Evolutionary conservation across 768 basidiomycete genomes (phyloP), one percentile per base, ranked within the genome.

Genomic region (Podaxis mareebaensis): DNA sequence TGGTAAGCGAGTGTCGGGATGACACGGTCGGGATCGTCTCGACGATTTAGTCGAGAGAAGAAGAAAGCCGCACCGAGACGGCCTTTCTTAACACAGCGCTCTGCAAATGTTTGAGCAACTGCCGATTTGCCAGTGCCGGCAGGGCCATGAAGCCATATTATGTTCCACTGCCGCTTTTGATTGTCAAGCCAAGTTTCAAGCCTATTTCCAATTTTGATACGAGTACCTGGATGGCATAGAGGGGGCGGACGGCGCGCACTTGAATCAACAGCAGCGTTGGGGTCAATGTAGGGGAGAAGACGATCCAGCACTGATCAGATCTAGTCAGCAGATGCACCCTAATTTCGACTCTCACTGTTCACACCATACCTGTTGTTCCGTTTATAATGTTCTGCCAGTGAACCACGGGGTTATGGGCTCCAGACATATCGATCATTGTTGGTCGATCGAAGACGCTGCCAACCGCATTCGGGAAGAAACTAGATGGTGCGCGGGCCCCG

Each of bases 101-200:
- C 33, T 4, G 53, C 54, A 17, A 63, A 49, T 0, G 61, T 56
- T 46, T 56, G 40, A 0, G 42, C 38, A 3, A 63, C 38, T 1
- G 61, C 54, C 1, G 61, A 55, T 30, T 63, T 63, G 20, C 61
- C 61, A 8, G 54, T 56, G 22, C 61, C 61, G 0, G 54, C 61
- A 13, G 55, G 54, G 1, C 61, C 61, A 53, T 15, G 40, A 24
- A 63, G 54, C 61, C 61, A 63, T 17, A 63, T 48, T 12, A 54
- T 54, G 15, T 63, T 60, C 52, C 52, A 53, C 30, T 53, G 22
- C 13, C 52, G 52, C 11, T 26, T 15, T 0, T 22, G 26, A 1
- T 28, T 17, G 24, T 28, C 30, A 8, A 26, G 26, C 52, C 52
- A 53, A 6, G 11, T 33, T 13, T 53, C 22, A 10, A 53, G 26